These are phyloP conservation scores for Aspergillus panamensis DNA, from an alignment of 495 filamentous ascomycete species.

Conservation along the genomic window DNA sequence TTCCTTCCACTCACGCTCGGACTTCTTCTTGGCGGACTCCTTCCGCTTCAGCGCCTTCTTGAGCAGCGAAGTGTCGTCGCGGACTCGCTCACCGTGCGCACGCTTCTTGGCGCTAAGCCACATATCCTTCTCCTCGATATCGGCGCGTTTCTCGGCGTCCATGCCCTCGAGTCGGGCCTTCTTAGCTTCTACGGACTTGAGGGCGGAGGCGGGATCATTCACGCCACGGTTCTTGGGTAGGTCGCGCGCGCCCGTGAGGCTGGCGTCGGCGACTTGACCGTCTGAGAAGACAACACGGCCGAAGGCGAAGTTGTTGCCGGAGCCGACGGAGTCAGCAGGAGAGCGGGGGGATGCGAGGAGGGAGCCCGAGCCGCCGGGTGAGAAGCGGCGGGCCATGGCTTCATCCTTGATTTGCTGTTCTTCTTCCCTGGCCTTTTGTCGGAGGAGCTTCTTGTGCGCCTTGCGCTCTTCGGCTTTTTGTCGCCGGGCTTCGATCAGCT, in stretches of 20 bases:
- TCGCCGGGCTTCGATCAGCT: conserved; percentile 83
- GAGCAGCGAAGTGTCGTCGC: conserved; percentile 79
- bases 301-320: conserved; percentile 74
- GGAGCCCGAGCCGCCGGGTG: conserved; percentile 50
- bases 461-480: conserved; percentile 82
- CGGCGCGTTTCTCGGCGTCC: conserved; percentile 71
- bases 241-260: conserved; percentile 57
- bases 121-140: conserved; percentile 86
- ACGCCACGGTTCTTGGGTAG: conserved; percentile 60
- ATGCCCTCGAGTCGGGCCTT: conserved; percentile 67
- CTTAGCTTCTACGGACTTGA: conserved; percentile 63
- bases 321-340: conserved; percentile 39
- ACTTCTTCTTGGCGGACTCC: conserved; percentile 84
- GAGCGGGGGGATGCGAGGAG: conserved; percentile 55
- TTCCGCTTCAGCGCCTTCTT: conserved; percentile 96
- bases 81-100: conserved; percentile 85
- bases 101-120: conserved; percentile 91
- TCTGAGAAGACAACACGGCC: conserved; percentile 83
- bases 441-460: conserved; percentile 78
- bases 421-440: conserved; percentile 69
- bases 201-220: conserved; percentile 70
- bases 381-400: conserved; percentile 56
- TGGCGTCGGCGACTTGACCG: conserved; percentile 69
- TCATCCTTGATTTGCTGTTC: conserved; percentile 67
- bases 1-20: conserved; percentile 84